A percentile compares a stretch with the other conserved stretches of the same genome.
phyloP scores from a whole-genome alignment of 345 rosid species.

The Aquilaria malaccensis region DNA sequence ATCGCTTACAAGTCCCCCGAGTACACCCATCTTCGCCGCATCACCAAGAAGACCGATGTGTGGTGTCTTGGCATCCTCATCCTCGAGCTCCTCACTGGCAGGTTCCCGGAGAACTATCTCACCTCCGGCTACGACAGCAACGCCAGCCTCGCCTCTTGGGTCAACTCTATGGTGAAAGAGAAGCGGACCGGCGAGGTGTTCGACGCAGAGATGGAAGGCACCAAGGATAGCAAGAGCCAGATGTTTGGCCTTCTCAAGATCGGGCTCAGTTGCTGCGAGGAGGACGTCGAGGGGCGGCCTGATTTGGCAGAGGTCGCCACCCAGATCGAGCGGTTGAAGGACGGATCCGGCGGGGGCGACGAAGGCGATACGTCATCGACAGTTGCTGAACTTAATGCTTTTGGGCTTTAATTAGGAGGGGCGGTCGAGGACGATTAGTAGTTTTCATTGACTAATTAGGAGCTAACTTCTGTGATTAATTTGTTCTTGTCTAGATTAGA shows the following conservation, averaged over 20 bases:
- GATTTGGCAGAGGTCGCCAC: constrained; percentile 42
- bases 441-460: too few species aligned
- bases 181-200: constrained; percentile 49
- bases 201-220: constrained; percentile 54
- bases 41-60: constrained; percentile 53
- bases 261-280: constrained; percentile 70
- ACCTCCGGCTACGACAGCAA: constrained; percentile 30
- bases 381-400: constrained; percentile 19
- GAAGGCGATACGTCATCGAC: constrained; percentile 11
- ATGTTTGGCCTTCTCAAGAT: constrained; percentile 59
- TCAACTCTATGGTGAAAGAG: constrained; percentile 52
- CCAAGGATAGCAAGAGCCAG: constrained; percentile 41
- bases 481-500: too few species aligned
- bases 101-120: constrained; percentile 60
- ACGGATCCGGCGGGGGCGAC: constrained; percentile 17
- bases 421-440: constrained; percentile 20
- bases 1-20: constrained; percentile 70
- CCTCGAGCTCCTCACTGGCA: constrained; percentile 55
- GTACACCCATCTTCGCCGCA: constrained; percentile 29
- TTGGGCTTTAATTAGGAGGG: background rate
- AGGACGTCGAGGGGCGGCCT: constrained; percentile 40
- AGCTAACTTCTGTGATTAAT: too few species aligned
- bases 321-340: constrained; percentile 38
- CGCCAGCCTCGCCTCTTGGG: constrained; percentile 52
- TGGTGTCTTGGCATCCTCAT: constrained; percentile 68